Conservation (phyloP, 768 basidiomycete species). For the Candolleomyces efflorescens region DNA sequence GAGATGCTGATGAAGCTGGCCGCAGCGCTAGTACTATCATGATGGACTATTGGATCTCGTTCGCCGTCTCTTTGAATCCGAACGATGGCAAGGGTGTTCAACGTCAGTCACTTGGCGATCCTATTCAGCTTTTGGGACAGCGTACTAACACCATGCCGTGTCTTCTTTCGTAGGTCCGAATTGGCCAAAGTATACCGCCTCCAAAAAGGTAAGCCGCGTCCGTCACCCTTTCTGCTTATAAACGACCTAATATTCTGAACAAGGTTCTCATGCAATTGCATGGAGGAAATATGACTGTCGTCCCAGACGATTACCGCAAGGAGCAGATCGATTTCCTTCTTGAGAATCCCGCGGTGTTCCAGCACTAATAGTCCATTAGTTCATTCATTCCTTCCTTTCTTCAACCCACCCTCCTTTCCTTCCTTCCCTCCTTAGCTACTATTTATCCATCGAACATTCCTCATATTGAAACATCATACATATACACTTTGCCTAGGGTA, state of each 20-base stretch:
- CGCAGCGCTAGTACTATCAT: constrained; percentile 26
- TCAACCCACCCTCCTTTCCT: too few species aligned
- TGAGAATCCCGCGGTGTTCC: constrained; percentile 21
- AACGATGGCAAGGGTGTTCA: constrained; percentile 30
- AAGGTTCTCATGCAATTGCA: constrained; percentile 24
- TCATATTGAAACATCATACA: too few species aligned
- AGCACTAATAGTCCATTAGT: background rate
- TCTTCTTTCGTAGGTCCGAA: constrained; percentile 17
- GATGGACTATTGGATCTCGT: constrained; percentile 42
- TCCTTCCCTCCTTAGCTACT: too few species aligned
- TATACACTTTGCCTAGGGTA: too few species aligned
- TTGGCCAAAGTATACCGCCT: constrained; percentile 26
- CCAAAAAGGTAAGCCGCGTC: too few species aligned
- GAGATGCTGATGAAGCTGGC: constrained; percentile 17
- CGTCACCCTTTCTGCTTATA: background rate
- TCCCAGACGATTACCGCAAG: constrained; percentile 33
- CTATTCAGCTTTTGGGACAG: background rate
- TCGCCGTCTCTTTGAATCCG: constrained; percentile 32
- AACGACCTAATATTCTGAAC: background rate
- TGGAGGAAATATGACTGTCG: constrained; percentile 27
- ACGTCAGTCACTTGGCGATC: constrained; percentile 21
- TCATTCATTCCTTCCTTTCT: too few species aligned
- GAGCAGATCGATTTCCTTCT: constrained; percentile 34
- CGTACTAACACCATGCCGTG: background rate
- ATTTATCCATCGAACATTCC: too few species aligned